Percentiles rank a stretch among this genome's conserved stretches.
These are phyloP conservation scores for Rhizopogon rudus DNA, from an alignment of 768 basidiomycete genomes.

Conservation along the genomic window DNA sequence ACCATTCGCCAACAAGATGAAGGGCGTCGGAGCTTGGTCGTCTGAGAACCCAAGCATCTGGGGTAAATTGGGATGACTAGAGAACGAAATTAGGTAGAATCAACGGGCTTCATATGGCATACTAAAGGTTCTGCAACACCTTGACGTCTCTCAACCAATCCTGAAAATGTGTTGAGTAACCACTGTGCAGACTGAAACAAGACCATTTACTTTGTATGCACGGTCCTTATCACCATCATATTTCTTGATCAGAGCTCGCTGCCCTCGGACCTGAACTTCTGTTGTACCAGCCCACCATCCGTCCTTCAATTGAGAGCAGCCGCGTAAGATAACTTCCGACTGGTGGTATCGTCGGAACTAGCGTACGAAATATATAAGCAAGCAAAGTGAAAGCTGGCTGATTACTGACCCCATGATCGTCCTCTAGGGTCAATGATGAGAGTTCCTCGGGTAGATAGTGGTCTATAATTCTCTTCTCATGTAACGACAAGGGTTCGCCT, in stretches of 20 bases:
- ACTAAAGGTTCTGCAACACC: conserved; percentile 46
- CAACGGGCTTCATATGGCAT: conserved; percentile 9
- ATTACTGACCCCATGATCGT: conserved; percentile 30
- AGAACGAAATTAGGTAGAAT: neutral
- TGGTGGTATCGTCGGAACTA: conserved; percentile 49
- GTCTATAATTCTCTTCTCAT: conserved; percentile 11
- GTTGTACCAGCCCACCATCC: conserved; percentile 46
- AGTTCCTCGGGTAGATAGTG: conserved; percentile 17
- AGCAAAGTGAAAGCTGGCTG: neutral
- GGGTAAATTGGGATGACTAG: conserved; percentile 48
- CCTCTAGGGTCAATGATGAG: conserved; percentile 15
- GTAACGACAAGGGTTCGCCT: conserved; percentile 14
- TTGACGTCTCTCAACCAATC: conserved; percentile 48
- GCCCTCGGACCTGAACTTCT: conserved; percentile 36
- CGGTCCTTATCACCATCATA: conserved; percentile 35
- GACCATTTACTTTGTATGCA: conserved; percentile 26
- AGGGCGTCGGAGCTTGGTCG: conserved; percentile 39
- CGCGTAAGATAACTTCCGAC: conserved; percentile 38
- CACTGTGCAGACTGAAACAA: neutral
- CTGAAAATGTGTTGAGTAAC: conserved; percentile 19
- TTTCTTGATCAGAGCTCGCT: conserved; percentile 35
- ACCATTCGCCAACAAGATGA: conserved; percentile 50
- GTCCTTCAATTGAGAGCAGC: conserved; percentile 30
- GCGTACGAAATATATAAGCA: neutral
- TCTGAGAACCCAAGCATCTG: conserved; percentile 49